Evolutionary conservation across 176 grass and related monocot genomes (phyloP), one percentile per base, ranked within the genome.

Genomic region (Bonia amplexicaulis): DNA sequence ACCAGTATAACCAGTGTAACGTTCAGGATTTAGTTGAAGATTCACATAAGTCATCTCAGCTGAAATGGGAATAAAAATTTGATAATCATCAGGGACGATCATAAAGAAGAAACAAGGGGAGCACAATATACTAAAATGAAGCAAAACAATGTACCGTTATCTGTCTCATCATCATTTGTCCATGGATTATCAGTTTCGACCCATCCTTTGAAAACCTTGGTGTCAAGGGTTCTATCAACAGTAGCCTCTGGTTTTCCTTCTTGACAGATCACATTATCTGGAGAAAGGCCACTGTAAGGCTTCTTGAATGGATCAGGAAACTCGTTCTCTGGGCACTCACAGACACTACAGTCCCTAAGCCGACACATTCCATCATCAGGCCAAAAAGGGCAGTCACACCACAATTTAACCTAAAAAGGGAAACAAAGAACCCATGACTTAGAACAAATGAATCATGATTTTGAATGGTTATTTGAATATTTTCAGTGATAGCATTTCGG

Each of bases 341-440:
- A 99, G 13, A 99, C 88, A 80, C 90, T 87, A 78, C 97, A 99
- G 76, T 99, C 97, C 82, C 92, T 90, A 54, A 94, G 88, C 76
- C 35, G 84, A 69, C 97, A 99, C 97, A 99, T 99, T 47, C 93
- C 92, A 76, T 99, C 96, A 81, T 96, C 96, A 73, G 93, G 93
- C 91, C 96, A 99, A 69, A 99, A 96, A 66, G 91, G 93, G 71
- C 96, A 99, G 82, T 96, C 90, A 84, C 96, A 99, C 96, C 93
- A 94, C 77, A 99, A 77, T 85, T 99, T 99, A 86, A 90, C 93
- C 96, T 96, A 82, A 47, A 51, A 89, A 83, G 46, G 20, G 37
- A 51, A 77, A 52, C 31, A 66, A 77, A 57, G 0, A 70, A 46
- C 25, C 0, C 6, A 77, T 69, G 19, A 63, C 9, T 82, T 70